These are phyloP conservation scores for Hygrophoropsis aurantiaca DNA, from an alignment of 768 basidiomycete genomes.

Conservation along the genomic window DNA sequence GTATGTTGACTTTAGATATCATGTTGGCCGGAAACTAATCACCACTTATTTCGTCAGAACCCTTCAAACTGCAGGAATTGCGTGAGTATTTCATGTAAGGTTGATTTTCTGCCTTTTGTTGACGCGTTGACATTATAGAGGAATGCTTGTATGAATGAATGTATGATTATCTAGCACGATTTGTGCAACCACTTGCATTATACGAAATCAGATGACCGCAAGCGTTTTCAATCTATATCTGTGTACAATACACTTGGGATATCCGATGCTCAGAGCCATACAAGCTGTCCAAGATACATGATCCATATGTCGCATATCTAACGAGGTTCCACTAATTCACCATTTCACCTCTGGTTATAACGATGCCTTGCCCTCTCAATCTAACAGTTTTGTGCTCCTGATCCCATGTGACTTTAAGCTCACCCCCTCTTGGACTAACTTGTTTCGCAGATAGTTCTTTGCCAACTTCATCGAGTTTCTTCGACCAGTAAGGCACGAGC, in stretches of 20 bases:
- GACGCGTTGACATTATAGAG: constrained; percentile 37
- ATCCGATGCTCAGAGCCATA: no score
- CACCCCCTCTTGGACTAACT: constrained; percentile 51
- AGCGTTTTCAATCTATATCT: background rate
- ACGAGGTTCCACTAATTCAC: no score
- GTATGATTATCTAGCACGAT: no score
- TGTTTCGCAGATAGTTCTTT: constrained; percentile 43
- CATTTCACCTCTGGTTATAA: no score
- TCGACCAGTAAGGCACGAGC: constrained; percentile 47
- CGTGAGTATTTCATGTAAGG: constrained; percentile 40
- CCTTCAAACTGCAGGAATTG: constrained; percentile 58
- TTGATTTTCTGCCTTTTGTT: constrained; percentile 4
- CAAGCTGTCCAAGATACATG: no score
- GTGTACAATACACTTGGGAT: no score
- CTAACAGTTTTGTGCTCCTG: constrained; percentile 23
- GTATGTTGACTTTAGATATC: constrained; percentile 14
- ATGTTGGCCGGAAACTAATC: background rate
- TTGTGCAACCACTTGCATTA: no score
- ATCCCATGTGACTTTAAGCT: constrained; percentile 39
- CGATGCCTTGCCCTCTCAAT: no score
- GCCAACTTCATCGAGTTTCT: constrained; percentile 30
- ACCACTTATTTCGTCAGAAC: constrained; percentile 28
- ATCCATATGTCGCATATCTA: no score
- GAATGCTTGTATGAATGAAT: constrained; percentile 49
- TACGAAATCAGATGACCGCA: background rate